Conservation (phyloP, 176 grass and related monocot species). For the Carex scoparia region DNA sequence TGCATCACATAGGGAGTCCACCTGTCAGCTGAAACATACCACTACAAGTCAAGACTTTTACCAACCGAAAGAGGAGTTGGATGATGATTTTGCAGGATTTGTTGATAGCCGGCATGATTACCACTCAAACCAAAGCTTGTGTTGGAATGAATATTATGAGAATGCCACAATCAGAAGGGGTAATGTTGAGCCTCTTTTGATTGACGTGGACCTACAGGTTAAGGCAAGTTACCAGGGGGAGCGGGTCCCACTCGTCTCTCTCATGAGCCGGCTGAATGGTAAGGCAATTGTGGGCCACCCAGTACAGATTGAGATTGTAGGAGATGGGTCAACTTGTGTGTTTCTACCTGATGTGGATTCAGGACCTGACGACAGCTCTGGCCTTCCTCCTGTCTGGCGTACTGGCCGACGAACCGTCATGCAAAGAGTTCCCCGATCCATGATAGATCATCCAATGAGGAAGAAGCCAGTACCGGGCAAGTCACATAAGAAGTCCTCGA, state of each 20-base stretch:
- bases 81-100: constrained; percentile 49
- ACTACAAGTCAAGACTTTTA: constrained; percentile 36
- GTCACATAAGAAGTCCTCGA: constrained; percentile 65
- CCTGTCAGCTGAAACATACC: constrained; percentile 32
- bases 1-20: constrained; percentile 33
- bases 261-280: constrained; percentile 97
- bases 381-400: constrained; percentile 64
- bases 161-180: constrained; percentile 34
- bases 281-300: constrained; percentile 97
- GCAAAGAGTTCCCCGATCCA: constrained; percentile 63
- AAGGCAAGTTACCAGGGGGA: constrained; percentile 95
- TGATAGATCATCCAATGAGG: constrained; percentile 34
- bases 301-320: constrained; percentile 88
- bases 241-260: constrained; percentile 90
- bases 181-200: constrained; percentile 43
- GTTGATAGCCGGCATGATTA: constrained; percentile 42
- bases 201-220: constrained; percentile 84
- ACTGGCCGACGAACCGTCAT: constrained; percentile 88
- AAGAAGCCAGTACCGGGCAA: constrained; percentile 35
- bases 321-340: constrained; percentile 65
- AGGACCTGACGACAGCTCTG: constrained; percentile 47
- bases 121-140: constrained; percentile 52
- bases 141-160: constrained; percentile 46
- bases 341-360: constrained; percentile 38
- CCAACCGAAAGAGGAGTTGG: constrained; percentile 52